These are phyloP conservation scores for Fusarium dlaminii DNA, from an alignment of 2,329 filamentous ascomycete genomes.

Conservation along the genomic window DNA sequence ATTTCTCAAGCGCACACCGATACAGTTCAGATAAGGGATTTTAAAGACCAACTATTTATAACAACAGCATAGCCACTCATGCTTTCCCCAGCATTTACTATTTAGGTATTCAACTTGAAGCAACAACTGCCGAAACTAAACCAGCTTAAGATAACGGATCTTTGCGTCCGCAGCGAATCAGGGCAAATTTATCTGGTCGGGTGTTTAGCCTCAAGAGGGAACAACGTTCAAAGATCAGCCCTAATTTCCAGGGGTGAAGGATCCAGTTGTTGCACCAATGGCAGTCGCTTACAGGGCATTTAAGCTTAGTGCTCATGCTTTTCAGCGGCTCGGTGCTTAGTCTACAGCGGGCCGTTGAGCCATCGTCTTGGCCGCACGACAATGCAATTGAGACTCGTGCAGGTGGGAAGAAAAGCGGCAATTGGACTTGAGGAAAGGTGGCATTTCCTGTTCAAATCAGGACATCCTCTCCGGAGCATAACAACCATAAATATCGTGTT, in stretches of 20 bases:
- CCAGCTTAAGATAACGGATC: background rate
- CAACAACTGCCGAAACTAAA: background rate
- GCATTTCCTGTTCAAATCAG: background rate
- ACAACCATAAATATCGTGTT: background rate
- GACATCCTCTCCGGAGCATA: background rate
- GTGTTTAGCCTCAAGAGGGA: background rate
- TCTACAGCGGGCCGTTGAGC: background rate
- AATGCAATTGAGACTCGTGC: background rate
- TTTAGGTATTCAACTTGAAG: background rate
- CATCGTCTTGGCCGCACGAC: background rate
- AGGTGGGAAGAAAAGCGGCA: background rate
- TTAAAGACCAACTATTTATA: background rate
- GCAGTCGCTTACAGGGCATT: background rate
- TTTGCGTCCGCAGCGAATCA: background rate
- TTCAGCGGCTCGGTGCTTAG: background rate
- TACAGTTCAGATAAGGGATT: background rate
- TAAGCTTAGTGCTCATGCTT: conserved; percentile 3
- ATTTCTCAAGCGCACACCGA: background rate
- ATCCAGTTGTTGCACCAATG: background rate
- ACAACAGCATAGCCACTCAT: background rate
- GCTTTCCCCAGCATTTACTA: background rate
- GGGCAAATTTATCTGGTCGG: background rate
- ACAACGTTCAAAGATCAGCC: background rate
- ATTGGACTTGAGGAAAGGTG: background rate
- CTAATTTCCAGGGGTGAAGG: conserved; percentile 2